Evolutionary conservation across 139 green algal genomes (phyloP), one percentile per base, ranked within the genome.

Genomic region (Ettlia oleoabundans): DNA sequence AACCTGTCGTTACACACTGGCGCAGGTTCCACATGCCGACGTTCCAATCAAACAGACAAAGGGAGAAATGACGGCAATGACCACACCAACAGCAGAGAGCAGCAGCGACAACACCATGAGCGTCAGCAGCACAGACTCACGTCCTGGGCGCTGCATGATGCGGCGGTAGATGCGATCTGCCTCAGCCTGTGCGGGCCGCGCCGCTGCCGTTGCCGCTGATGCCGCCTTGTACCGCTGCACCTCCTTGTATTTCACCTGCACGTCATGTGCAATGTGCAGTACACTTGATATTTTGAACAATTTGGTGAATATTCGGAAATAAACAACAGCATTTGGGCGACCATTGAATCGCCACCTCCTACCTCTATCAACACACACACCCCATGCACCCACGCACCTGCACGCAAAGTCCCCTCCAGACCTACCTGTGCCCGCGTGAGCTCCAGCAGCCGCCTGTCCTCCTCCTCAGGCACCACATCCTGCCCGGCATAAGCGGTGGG

Each of bases 401-500:
- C 80, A 88, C 90, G 52, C 76, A 63, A 41, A 78, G 80, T 43
- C 73, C 86, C 53, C 84, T 86, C 55, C 43, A 42, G 41, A 10
- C 71, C 18, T 33, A 95, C 93, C 87, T 94, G 82, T 43, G 86
- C 81, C 1, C 93, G 86, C 55, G 95, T 82, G 81, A 94, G 85
- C 63, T 91, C 72, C 30, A 96, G 47, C 71, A 89, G 82, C 2
- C 81, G 82, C 41, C 68, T 1, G 69, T 98, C 94, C 24, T 97
- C 93, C 61, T 94, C 93, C 84, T 96, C 93, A 4, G 82, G 71
- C 18, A 96, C 68, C 28, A 97, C 90, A 7, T 95, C 90, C 80
- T 88, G 77, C 37, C 88, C 90, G 1, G 47, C 81, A 24, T 92
- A 68, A 9, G 84, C 58, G 47, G 67, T 78, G 0, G 89, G 84